Evolutionary conservation across 2,329 filamentous ascomycete species (phyloP).

Genomic region (Fusarium tuaranense): DNA sequence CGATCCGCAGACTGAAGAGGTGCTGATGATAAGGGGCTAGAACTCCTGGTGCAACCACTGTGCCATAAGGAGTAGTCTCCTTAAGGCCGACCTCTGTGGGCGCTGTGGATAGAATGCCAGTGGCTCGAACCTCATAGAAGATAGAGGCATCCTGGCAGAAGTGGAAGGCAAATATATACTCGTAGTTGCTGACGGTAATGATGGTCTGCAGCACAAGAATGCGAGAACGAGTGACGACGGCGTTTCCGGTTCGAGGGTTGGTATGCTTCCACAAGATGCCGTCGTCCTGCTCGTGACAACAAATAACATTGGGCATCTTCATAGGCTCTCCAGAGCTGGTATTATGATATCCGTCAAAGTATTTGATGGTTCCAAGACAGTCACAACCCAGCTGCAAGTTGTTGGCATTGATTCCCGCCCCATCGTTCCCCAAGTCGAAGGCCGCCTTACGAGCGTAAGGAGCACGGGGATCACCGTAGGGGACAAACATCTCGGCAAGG

Average conservation of each 20-base stretch:
- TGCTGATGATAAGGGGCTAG: conserved; percentile 77
- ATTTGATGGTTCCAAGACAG: conserved; percentile 62
- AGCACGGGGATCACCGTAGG: conserved; percentile 64
- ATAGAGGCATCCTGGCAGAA: conserved; percentile 65
- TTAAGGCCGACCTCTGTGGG: conserved; percentile 65
- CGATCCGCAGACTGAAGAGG: conserved; percentile 74
- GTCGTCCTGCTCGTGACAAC: conserved; percentile 52
- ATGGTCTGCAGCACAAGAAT: conserved; percentile 71
- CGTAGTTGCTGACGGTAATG: conserved; percentile 73
- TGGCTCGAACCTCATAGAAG: conserved; percentile 51
- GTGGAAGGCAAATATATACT: conserved; percentile 60
- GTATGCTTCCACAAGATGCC: conserved; percentile 74
- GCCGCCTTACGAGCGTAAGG: conserved; percentile 74
- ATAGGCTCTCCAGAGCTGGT: conserved; percentile 47
- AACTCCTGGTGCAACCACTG: conserved; percentile 70
- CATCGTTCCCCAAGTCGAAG: conserved; percentile 77
- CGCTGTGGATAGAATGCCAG: conserved; percentile 57
- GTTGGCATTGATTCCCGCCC: conserved; percentile 73
- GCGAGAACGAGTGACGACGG: conserved; percentile 66
- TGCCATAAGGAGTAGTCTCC: conserved; percentile 66
- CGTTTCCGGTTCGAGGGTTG: conserved; percentile 68
- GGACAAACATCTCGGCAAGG: conserved; percentile 75
- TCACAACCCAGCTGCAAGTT: conserved; percentile 75
- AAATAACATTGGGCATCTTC: conserved; percentile 50
- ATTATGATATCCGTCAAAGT: conserved; percentile 51